Evolutionary conservation across 495 filamentous ascomycete species (phyloP).

Genomic region (Annulohypoxylon stygium): DNA sequence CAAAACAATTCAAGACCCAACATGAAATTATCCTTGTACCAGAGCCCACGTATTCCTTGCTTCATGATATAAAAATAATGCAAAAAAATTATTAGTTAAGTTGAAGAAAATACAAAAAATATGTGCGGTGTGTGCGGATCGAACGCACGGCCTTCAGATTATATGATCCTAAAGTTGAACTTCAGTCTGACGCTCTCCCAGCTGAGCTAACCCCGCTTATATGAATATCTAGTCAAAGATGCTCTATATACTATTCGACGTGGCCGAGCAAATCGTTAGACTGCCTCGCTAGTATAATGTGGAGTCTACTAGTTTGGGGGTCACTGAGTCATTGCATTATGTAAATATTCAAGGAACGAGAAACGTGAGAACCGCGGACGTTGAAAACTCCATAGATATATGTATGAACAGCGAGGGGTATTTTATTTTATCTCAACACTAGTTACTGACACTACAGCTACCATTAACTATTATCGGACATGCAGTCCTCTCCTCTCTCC

Average conservation of each 20-base stretch:
- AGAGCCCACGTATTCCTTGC: too few species aligned
- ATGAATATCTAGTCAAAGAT: background rate
- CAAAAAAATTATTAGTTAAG: background rate
- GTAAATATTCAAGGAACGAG: constrained; percentile 4
- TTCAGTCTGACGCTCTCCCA: constrained; percentile 23
- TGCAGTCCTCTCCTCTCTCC: background rate
- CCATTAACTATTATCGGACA: constrained; percentile 36
- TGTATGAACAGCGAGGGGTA: constrained; percentile 27
- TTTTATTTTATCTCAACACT: constrained; percentile 27
- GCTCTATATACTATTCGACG: background rate
- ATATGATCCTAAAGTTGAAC: background rate
- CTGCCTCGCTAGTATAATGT: background rate
- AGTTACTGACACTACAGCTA: constrained; percentile 8
- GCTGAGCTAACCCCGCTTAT: constrained; percentile 17
- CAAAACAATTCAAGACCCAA: too few species aligned
- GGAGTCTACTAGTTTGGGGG: background rate
- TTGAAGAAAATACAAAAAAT: background rate
- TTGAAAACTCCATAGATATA: background rate
- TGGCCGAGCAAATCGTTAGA: background rate
- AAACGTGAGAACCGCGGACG: too few species aligned
- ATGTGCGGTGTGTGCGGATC: constrained; percentile 14
- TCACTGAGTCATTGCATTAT: background rate
- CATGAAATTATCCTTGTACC: too few species aligned
- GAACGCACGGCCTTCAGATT: constrained; percentile 19
- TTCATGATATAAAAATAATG: background rate